Evolutionary conservation across 805 yeast genomes (phyloP), one percentile per base, ranked within the genome.

Genomic region (Kuraishia ogatae): DNA sequence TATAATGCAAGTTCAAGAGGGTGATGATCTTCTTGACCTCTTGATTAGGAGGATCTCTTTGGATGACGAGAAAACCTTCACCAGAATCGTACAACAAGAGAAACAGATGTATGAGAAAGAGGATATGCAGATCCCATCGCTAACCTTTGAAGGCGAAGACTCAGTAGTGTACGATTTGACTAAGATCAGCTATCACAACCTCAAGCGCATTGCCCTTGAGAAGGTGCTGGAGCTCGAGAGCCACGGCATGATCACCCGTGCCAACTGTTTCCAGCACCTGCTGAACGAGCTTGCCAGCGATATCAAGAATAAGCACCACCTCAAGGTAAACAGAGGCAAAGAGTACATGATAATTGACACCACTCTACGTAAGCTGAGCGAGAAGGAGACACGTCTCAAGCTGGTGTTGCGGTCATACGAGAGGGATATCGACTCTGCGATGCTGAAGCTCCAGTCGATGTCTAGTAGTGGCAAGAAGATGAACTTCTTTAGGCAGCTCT

Each of bases 201-300:
- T 94, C 62, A 94, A 93, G 68, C 84, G 82, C 57, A 71, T 81
- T 61, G 85, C 96, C 0, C 70, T 94, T 39, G 91, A 87, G 61
- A 79, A 85, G 56, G 78, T 93, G 2, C 72, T 91, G 53, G 89
- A 89, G 61, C 71, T 94, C 53, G 97, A 93, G 64, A 66, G 76
- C 1, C 69, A 80, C 64, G 91, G 89, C 1, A 69, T 76, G 47
- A 76, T 92, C 8, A 74, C 85, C 2, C 77, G 96, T 56, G 72
- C 77, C 35, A 82, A 89, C 64, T 82, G 86, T 20, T 89, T 84
- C 67, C 98, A 94, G 65, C 83, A 80, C 22, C 65, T 94, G 15
- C 70, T 94, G 56, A 90, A 91, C 63, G 89, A 88, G 59, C 85
- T 94, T 58, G 96, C 97, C 0, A 71, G 78, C 54, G 97, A 93